A percentile compares a stretch with the other conserved stretches of the same genome.
phyloP scores from a whole-genome alignment of 257 asterid species.

The Nemophila menziesii region DNA sequence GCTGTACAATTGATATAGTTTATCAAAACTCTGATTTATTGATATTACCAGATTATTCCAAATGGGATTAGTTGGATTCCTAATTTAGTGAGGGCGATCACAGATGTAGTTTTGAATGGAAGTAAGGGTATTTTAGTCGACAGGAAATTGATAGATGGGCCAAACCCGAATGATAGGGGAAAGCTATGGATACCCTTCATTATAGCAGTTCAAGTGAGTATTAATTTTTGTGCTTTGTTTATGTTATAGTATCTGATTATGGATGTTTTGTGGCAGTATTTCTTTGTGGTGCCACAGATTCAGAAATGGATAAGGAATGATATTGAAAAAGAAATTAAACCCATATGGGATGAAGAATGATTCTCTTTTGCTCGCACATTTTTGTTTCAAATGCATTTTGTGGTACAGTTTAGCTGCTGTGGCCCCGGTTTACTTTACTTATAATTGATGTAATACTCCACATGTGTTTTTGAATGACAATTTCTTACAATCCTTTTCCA shows the following conservation, averaged over 20 bases:
- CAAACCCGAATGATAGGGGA: conserved; percentile 69
- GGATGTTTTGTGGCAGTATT: conserved; percentile 35
- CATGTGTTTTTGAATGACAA: background rate
- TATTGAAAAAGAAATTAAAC: conserved; percentile 32
- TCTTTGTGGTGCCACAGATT: conserved; percentile 55
- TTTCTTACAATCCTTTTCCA: background rate
- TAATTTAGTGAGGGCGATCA: conserved; percentile 47
- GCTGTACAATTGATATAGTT: background rate
- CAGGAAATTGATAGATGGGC: conserved; percentile 79
- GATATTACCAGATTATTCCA: conserved; percentile 94
- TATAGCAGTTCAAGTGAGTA: conserved; percentile 61
- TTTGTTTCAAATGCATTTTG: conserved; percentile 1
- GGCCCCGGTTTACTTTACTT: conserved; percentile 15
- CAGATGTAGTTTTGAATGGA: conserved; percentile 56
- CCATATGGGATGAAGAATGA: conserved; percentile 41
- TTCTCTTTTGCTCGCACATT: background rate
- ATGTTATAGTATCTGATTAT: background rate
- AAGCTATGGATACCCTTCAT: conserved; percentile 65
- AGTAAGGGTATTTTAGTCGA: conserved; percentile 58
- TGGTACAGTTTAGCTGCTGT: conserved; percentile 8
- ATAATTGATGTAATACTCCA: background rate
- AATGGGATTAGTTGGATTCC: conserved; percentile 84
- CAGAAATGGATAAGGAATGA: conserved; percentile 52
- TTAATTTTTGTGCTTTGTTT: background rate
- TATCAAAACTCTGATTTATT: conserved; percentile 2